phyloP scores from a whole-genome alignment of 148 eudicot genomes.

The Diospyros lotus region DNA sequence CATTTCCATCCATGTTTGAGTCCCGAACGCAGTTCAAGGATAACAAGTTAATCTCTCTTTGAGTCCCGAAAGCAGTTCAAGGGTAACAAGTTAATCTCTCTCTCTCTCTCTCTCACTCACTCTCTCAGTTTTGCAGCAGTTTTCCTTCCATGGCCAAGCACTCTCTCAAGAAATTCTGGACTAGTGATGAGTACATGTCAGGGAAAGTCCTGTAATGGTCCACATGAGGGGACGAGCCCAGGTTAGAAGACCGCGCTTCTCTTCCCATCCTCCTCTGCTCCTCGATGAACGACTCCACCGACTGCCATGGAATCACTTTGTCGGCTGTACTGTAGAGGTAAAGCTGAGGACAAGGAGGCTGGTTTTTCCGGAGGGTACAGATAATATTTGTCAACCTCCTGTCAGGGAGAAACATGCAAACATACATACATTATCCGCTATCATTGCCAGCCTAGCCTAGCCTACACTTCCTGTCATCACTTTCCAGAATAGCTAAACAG shows the following conservation, averaged over 20 bases:
- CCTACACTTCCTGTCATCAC: neutral
- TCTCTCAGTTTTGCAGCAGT: neutral
- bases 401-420: constrained; percentile 18
- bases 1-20: too few species aligned
- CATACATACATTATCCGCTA: neutral
- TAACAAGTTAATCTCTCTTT: too few species aligned
- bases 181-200: constrained; percentile 45
- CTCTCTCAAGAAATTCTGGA: constrained; percentile 50
- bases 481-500: neutral
- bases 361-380: constrained; percentile 43
- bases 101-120: neutral
- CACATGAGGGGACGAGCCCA: constrained; percentile 80
- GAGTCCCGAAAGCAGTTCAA: too few species aligned
- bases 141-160: constrained; percentile 26
- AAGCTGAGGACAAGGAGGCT: constrained; percentile 85
- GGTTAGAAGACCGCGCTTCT: constrained; percentile 54
- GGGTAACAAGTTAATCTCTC: neutral
- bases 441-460: neutral
- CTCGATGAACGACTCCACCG: constrained; percentile 66
- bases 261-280: constrained; percentile 66
- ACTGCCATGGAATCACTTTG: constrained; percentile 58
- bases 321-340: constrained; percentile 90
- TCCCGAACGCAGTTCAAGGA: too few species aligned
- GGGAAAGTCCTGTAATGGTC: constrained; percentile 89
- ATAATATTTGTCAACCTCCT: constrained; percentile 63